Base-by-base conservation (phyloP, 106 monocot genomes). In the Agapanthus africanus region DNA sequence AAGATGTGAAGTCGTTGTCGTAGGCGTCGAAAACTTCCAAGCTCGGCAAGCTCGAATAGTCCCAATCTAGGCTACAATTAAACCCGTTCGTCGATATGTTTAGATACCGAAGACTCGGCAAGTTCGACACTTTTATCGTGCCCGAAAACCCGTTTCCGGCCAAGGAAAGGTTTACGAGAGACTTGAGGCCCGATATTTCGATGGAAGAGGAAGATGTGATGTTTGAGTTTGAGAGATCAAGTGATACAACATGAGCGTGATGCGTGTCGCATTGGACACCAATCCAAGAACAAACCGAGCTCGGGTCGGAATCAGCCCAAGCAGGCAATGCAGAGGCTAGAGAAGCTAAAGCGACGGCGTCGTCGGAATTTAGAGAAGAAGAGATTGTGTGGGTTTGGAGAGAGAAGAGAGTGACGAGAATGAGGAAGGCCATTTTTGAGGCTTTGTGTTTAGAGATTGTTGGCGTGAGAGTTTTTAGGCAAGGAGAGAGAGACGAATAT, bases 1-100 rank as follows among this genome's bases (percentile, higher is more conserved):
- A 34, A 16, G 87, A 67, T 4, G 97, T 87, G 84, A 92, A 92
- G 82, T 99, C 92, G 80, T 99, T 99, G 81, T 99, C 84, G 51
- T 99, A 99, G 11, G 84, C 92, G 32, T 99, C 97, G 61, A 99
- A 73, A 44, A 92, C 82, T 74, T 84, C 79, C 26, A 99, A 67
- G 63, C 52, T 78, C 33, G 86, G 82, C 56, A 90, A 27, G 30
- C 63, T 65, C 1, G 77, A 52, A 70, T 64, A 87, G 80, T 90
- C 82, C 84, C 78, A 87, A 19, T 85, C 73, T 21, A 97, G 59
- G 5, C 40, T 74, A 41, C 97, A 92, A 40, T 49, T 63, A 74
- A 99, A 84, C 71, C 79, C 92, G 59, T 99, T 99, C 67, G 21
- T 64, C 19, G 97, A 92, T 47, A 99, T 81, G 76, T 99, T 92